A percentile compares a stretch with the other conserved stretches of the same genome.
Conservation (phyloP, 192 early-diverging fungal genomes). For the Mortierella antarctica region DNA sequence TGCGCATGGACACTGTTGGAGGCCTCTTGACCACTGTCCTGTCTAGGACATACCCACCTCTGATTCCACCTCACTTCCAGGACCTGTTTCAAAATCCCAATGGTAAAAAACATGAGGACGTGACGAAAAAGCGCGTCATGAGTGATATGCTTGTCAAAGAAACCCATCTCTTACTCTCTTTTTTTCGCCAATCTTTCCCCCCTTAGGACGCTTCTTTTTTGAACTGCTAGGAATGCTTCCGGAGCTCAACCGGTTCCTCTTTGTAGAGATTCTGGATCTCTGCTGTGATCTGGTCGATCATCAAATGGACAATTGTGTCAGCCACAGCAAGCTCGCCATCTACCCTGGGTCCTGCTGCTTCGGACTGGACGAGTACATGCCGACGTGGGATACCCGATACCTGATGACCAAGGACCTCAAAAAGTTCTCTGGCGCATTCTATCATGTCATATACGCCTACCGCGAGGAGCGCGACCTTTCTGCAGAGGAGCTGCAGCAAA, state of each 20-base stretch:
- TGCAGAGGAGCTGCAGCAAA: slow-evolving; percentile 28
- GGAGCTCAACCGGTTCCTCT: slow-evolving; percentile 44
- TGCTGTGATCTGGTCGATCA: slow-evolving; percentile 43
- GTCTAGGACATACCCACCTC: slow-evolving; percentile 36
- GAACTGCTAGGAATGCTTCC: slow-evolving; percentile 33
- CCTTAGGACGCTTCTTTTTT: slow-evolving; percentile 39
- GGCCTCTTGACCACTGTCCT: slow-evolving; percentile 38
- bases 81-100: slow-evolving; percentile 47
- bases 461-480: slow-evolving; percentile 41
- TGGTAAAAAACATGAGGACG: slow-evolving; percentile 16
- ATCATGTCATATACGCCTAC: slow-evolving; percentile 38
- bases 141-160: too few species aligned
- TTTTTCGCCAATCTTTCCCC: not conserved
- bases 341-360: slow-evolving; percentile 49
- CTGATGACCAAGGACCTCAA: slow-evolving; percentile 19
- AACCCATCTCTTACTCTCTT: not conserved
- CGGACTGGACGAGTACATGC: slow-evolving; percentile 48
- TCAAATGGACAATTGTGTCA: slow-evolving; percentile 24
- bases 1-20: slow-evolving; percentile 46
- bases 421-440: slow-evolving; percentile 31
- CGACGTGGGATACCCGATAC: slow-evolving; percentile 48
- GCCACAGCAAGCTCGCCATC: slow-evolving; percentile 33
- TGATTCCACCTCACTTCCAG: slow-evolving; percentile 23
- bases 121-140: too few species aligned
- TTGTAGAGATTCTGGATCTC: slow-evolving; percentile 48